phyloP scores from a whole-genome alignment of 192 early-diverging fungal species.

The Allomyces macrogynus region DNA sequence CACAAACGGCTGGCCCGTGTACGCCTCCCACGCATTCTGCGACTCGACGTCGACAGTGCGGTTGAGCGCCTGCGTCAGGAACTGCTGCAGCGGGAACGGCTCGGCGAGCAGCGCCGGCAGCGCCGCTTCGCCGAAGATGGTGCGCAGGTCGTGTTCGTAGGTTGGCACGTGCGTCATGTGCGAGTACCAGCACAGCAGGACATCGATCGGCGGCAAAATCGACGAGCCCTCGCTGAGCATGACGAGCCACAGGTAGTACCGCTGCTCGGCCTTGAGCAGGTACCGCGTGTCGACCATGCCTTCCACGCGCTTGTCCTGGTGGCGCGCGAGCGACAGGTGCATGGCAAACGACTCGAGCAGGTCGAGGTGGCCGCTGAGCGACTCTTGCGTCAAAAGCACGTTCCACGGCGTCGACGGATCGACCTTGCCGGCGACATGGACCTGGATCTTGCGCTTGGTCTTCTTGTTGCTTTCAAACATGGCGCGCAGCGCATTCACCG shows the following conservation, averaged over 20 bases:
- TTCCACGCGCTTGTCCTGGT: not conserved
- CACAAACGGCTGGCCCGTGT: not conserved
- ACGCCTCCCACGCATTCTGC: not conserved
- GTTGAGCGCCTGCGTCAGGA: not conserved
- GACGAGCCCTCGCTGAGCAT: not conserved
- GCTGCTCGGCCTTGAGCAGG: not conserved
- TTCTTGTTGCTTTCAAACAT: constrained; percentile 1
- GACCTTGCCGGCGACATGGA: not conserved
- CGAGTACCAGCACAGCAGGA: not conserved
- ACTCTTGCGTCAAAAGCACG: not conserved
- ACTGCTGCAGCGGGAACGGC: not conserved
- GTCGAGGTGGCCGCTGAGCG: not conserved
- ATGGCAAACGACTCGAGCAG: not conserved
- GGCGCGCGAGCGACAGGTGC: not conserved
- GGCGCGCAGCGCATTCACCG: not conserved
- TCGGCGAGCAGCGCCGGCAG: not conserved
- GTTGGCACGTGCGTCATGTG: not conserved
- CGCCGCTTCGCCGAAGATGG: not conserved
- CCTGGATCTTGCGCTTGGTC: not conserved
- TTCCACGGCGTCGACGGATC: not conserved
- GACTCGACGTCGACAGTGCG: not conserved
- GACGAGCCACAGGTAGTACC: not conserved
- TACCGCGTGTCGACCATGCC: not conserved
- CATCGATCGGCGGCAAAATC: not conserved
- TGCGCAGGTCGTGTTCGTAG: not conserved